Evolutionary conservation across 202 grass and related monocot genomes (phyloP), one percentile per base, ranked within the genome.

Genomic region (Zoysia matrella): DNA sequence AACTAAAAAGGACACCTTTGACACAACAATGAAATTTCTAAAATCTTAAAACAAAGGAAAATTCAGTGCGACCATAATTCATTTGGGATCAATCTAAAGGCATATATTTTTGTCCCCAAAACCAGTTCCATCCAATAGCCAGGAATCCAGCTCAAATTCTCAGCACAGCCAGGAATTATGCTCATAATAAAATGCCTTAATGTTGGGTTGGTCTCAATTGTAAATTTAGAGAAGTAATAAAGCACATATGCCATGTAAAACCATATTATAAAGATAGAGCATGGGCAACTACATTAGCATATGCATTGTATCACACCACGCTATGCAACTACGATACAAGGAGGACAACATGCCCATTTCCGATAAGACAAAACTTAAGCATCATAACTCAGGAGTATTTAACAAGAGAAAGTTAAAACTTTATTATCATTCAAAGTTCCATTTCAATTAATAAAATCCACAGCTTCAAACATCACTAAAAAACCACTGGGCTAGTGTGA

Each of bases 281-380:
- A 40, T 13, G 39, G 58, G 48, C 6, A 50, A 39, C 36, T 15
- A 14, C 12, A 50, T 6, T 40, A 76, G 13, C 18, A 76, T 30
- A 22, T 22, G 55, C 65, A 82, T 74, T n/a, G 6, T 40, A 47
- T 66, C 54, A 5, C 43, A 63, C 60, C 52, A 74, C 30, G n/a
- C 16, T 57, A 75, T 52, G 18, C 4, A 22, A 75, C 42, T 56
- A 46, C n/a, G 11, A 47, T 55, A 75, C 51, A 48, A 4, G 42
- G 2, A 56, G 53, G 10, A 47, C 15, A 11, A 16, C 4, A 40
- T 51, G 54, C 36, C 52, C 9, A 60, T 69, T 76, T 22, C 44
- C 47, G 30, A 68, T 36, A 60, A 76, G 60, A 56, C 43, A 83
- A 74, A 83, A 75, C 43, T 39, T 39, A 67, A 60, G 64, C 42